phyloP scores from a whole-genome alignment of 164 flowering plant species.

The Vitis rotundifolia region DNA sequence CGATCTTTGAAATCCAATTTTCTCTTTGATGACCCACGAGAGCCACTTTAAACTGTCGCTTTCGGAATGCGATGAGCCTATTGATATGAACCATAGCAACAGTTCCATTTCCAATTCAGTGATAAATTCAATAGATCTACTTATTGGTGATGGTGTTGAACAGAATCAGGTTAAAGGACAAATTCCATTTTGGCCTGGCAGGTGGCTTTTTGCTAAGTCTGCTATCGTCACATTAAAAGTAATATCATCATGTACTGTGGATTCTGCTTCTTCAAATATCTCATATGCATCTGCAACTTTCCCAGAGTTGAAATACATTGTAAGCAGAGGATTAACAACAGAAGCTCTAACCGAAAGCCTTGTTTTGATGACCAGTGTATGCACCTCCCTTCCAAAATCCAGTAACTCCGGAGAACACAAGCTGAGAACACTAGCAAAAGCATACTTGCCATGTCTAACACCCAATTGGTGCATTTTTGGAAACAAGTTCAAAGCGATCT shows the following conservation, averaged over 20 bases:
- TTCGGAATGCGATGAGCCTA: no score
- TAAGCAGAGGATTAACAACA: constrained; percentile 61
- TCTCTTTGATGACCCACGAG: no score
- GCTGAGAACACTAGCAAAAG: constrained; percentile 61
- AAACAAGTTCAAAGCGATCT: constrained; percentile 50
- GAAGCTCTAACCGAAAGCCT: constrained; percentile 50
- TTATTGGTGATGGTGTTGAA: no score
- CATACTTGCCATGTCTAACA: constrained; percentile 57
- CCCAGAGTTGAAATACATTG: constrained; percentile 66
- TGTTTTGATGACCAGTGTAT: constrained; percentile 47
- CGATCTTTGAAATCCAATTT: no score
- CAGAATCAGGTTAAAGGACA: no score
- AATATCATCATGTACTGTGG: constrained; percentile 37
- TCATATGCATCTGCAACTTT: constrained; percentile 35
- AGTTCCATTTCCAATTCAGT: no score
- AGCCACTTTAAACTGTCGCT: no score
- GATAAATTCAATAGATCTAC: no score
- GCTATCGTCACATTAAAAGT: constrained; percentile 74
- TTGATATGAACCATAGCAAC: no score
- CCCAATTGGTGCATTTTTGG: constrained; percentile 52
- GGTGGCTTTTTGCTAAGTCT: no score
- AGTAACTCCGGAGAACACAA: constrained; percentile 40
- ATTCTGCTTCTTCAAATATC: constrained; percentile 49
- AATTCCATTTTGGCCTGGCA: no score
- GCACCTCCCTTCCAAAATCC: constrained; percentile 62